These are phyloP conservation scores for Trypanosoma melophagium DNA, from an alignment of 208 protist species.

Conservation along the genomic window DNA sequence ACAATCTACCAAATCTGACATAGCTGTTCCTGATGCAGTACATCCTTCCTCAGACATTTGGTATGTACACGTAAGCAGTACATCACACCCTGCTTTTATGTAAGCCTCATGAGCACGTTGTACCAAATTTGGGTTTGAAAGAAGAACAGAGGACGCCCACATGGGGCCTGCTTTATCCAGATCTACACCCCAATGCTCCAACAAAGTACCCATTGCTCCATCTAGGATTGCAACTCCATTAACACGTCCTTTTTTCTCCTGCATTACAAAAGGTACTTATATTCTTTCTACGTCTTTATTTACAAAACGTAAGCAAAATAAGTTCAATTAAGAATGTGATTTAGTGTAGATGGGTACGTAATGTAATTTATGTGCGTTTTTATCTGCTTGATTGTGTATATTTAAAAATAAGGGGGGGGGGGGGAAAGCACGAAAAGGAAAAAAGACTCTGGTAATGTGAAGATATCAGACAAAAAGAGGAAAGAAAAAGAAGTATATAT, in stretches of 20 bases:
- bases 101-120: conserved; percentile 16
- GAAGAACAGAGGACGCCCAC: conserved; percentile 22
- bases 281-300: too few species aligned
- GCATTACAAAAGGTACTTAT: too few species aligned
- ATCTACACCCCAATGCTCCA: conserved; percentile 11
- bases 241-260: too few species aligned
- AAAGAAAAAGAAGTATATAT: conserved; percentile 17
- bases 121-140: conserved; percentile 10
- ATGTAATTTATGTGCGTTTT: too few species aligned
- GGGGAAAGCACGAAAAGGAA: neutral
- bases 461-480: conserved; percentile 27
- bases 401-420: neutral
- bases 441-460: neutral
- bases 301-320: too few species aligned
- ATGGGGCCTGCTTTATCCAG: neutral
- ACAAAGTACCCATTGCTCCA: conserved; percentile 25
- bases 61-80: conserved; percentile 25
- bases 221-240: conserved; percentile 14
- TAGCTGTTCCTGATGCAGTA: neutral
- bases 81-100: conserved; percentile 17
- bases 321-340: too few species aligned
- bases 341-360: too few species aligned
- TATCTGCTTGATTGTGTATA: too few species aligned
- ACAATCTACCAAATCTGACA: conserved; percentile 14
- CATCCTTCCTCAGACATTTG: conserved; percentile 25